phyloP scores from a whole-genome alignment of 2,329 filamentous ascomycete species.

The Hypoxylon sp. region DNA sequence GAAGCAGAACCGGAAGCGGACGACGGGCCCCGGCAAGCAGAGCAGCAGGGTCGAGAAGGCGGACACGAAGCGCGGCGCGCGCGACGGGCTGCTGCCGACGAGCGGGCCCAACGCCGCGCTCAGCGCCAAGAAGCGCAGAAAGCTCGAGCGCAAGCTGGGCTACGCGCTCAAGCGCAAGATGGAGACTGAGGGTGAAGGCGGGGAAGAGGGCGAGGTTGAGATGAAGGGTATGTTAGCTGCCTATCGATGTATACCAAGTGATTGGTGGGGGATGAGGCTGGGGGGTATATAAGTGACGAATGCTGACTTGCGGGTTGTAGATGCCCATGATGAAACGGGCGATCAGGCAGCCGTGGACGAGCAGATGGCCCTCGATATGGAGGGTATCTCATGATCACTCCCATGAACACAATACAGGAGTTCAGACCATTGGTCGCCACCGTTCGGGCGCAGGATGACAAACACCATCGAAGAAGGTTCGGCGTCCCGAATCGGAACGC shows the following conservation, averaged over 20 bases:
- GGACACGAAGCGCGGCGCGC: slow-evolving; percentile 56
- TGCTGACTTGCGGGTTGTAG: not conserved
- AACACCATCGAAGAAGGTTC: not conserved
- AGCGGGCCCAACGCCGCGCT: slow-evolving; percentile 61
- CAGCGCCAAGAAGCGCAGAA: slow-evolving; percentile 64
- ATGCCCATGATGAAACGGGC: not conserved
- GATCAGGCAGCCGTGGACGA: not conserved
- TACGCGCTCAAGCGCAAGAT: slow-evolving; percentile 55
- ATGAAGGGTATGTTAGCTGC: slow-evolving; percentile 48
- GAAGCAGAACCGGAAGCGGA: slow-evolving; percentile 54
- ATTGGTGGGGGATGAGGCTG: not conserved
- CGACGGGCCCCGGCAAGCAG: slow-evolving; percentile 37
- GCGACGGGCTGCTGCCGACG: slow-evolving; percentile 61
- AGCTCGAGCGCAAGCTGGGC: slow-evolving; percentile 62
- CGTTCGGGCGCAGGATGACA: not conserved
- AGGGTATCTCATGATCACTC: not conserved
- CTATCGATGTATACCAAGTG: not conserved
- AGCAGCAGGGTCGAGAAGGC: slow-evolving; percentile 39
- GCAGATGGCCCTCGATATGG: not conserved
- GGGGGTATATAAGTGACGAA: not conserved
- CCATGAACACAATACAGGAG: not conserved
- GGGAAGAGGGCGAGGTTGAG: slow-evolving; percentile 47
- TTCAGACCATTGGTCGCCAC: not conserved
- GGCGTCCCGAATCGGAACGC: too few species aligned
- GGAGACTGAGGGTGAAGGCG: slow-evolving; percentile 45